Percentiles rank a stretch among this genome's conserved stretches.
These are phyloP conservation scores for Gyromitra esculenta DNA, from an alignment of 2,329 filamentous ascomycete genomes.

Conservation along the genomic window DNA sequence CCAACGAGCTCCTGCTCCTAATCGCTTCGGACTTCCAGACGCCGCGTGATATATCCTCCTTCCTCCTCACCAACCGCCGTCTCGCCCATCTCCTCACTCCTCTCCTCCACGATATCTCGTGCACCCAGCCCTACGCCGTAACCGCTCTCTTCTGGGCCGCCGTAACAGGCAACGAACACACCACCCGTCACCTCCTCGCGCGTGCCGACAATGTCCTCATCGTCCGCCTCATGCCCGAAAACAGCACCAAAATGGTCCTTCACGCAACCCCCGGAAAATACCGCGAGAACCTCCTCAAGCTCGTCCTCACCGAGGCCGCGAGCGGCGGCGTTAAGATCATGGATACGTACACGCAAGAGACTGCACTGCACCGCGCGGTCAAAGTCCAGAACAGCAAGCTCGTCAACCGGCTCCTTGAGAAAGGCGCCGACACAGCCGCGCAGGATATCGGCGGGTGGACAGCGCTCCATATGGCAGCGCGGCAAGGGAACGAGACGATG, in stretches of 20 bases:
- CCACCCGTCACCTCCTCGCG: constrained; percentile 25
- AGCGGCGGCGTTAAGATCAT: constrained; percentile 28
- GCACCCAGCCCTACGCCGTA: constrained; percentile 22
- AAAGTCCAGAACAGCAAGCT: constrained; percentile 19
- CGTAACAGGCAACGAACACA: constrained; percentile 27
- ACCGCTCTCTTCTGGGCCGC: constrained; percentile 43
- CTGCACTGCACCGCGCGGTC: constrained; percentile 36
- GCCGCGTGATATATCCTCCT: constrained; percentile 22
- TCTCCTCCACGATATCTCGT: constrained; percentile 35
- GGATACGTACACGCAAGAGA: constrained; percentile 34
- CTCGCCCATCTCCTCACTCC: constrained; percentile 34
- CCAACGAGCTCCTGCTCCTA: constrained; percentile 47
- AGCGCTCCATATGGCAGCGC: constrained; percentile 37
- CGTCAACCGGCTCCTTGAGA: constrained; percentile 37
- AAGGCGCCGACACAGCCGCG: constrained; percentile 26
- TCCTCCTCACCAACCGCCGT: constrained; percentile 36
- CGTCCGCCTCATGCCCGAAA: constrained; percentile 9
- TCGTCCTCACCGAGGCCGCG: constrained; percentile 14
- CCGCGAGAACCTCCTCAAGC: constrained; percentile 24
- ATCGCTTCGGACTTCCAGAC: constrained; percentile 30
- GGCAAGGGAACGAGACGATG: constrained; percentile 20
- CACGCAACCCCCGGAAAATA: constrained; percentile 30
- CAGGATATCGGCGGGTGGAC: constrained; percentile 43
- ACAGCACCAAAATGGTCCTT: constrained; percentile 22
- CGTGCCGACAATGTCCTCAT: constrained; percentile 21